Base-by-base conservation (phyloP, 2,329 filamentous ascomycete genomes). In the Ceratocystis harringtonii region DNA sequence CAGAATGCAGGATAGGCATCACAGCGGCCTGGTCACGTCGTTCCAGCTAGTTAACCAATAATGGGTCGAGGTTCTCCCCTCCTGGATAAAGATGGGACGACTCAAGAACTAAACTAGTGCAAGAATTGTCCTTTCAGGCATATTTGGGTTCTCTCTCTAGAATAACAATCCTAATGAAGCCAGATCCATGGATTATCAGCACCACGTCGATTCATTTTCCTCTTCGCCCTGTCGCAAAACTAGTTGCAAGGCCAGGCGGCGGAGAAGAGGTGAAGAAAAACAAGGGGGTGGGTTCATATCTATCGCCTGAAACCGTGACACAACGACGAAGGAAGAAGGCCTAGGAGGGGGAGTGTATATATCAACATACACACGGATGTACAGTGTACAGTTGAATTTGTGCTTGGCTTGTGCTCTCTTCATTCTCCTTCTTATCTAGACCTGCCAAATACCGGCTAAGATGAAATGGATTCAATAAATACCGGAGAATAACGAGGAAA, bases 401-500 rank as follows among this genome's bases (percentile, higher is more conserved):
- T 48, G 17, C 45, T 48, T n/a, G 48, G 48, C 48, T 50, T 50
- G 48, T 50, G 48, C 19, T 50, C n/a, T 48, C 45, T 25, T 50
- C 36, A 41, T 15, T 41, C 36, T 41, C 12, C 36, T 41, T 41
- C 12, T 10, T 41, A 15, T 10, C 36, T 15, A 2, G 17, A 57
- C 12, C 52, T 57, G 52, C 52, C 52, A 57, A 57, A 57, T 57
- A 30, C 22, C 28, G 28, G 10, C 52, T 32, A 57, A 57, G 12
- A 32, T 57, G 52, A 57, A 57, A 32, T 57, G 52, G 52, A 57
- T 57, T 57, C 52, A 57, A 57, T 57, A 57, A 57, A 57, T 57
- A 57, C 52, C 52, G 52, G 52, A 57, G 52, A 57, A 57, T 57
- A 57, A 57, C 5, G 1, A 50, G 17, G 48, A 8, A 52, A 25